Evolutionary conservation across 2,329 filamentous ascomycete genomes (phyloP).

Genomic region (Diaporthe caulivora): DNA sequence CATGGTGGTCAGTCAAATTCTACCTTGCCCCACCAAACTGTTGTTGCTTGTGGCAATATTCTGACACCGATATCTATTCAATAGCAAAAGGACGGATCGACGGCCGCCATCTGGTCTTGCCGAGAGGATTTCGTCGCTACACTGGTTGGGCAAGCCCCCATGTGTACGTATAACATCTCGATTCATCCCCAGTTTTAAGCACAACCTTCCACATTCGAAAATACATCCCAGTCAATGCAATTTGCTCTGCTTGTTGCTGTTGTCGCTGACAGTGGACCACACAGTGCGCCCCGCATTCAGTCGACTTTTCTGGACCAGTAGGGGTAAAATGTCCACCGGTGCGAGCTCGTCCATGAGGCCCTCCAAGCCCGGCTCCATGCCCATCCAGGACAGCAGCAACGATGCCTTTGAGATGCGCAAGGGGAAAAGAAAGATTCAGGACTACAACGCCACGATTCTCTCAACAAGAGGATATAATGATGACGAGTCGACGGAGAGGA

Average conservation of each 20-base stretch:
- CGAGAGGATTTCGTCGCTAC: slow-evolving; percentile 54
- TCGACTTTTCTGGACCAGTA: slow-evolving; percentile 19
- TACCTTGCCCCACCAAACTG: not conserved
- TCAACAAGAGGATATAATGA: slow-evolving; percentile 10
- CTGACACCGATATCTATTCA: not conserved
- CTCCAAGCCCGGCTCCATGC: slow-evolving; percentile 4
- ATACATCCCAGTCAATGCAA: no score
- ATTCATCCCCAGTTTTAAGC: not conserved
- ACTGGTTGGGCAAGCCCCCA: slow-evolving; percentile 52
- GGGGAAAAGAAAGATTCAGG: not conserved
- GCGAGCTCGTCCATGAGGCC: not conserved
- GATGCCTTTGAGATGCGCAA: slow-evolving; percentile 34
- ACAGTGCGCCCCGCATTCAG: slow-evolving; percentile 30
- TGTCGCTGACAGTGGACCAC: not conserved
- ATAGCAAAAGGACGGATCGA: slow-evolving; percentile 5
- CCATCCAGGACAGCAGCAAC: slow-evolving; percentile 23
- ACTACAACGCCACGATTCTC: slow-evolving; percentile 2
- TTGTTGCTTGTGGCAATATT: not conserved
- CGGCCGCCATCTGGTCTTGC: slow-evolving; percentile 53
- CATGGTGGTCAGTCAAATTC: slow-evolving; percentile 39
- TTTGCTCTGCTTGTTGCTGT: not conserved
- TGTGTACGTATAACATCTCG: slow-evolving; percentile 39
- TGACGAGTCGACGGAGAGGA: slow-evolving; percentile 20
- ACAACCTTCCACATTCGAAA: no score
- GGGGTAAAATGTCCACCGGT: not conserved